Conservation (phyloP, 2,329 filamentous ascomycete genomes). For the Aspergillus transmontanensis region DNA sequence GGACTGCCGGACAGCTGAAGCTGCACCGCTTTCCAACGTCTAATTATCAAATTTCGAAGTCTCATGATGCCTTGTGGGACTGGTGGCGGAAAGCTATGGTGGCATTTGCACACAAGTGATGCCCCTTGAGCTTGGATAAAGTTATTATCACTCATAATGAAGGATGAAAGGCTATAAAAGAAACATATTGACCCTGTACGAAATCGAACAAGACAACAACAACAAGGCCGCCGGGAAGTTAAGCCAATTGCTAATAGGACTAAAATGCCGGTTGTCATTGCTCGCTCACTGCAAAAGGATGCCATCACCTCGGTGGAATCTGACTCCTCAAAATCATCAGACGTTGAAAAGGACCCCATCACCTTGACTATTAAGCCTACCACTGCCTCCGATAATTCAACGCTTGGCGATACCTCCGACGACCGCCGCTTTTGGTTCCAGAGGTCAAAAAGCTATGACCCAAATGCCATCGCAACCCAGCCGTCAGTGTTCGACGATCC, state of each 20-base stretch:
- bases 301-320: not conserved
- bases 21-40: not conserved
- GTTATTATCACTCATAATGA: not conserved
- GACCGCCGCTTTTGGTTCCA: slow-evolving; percentile 35
- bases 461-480: slow-evolving; percentile 40
- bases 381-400: not conserved
- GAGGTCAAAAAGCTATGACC: slow-evolving; percentile 24
- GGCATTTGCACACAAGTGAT: slow-evolving; percentile 1
- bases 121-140: slow-evolving; percentile 4
- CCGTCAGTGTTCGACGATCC: slow-evolving; percentile 52
- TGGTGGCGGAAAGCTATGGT: not conserved
- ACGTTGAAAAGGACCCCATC: slow-evolving; percentile 14
- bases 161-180: not conserved
- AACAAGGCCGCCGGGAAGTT: not conserved
- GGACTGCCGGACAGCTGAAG: not conserved
- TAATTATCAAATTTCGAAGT: not conserved
- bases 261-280: slow-evolving; percentile 19
- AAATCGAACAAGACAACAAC: not conserved
- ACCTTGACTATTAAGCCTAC: not conserved
- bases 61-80: slow-evolving; percentile 7
- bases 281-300: slow-evolving; percentile 9
- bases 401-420: slow-evolving; percentile 20
- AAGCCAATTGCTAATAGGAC: not conserved
- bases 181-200: not conserved
- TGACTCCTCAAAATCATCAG: slow-evolving; percentile 5